A percentile compares a stretch with the other conserved stretches of the same genome.
These are phyloP conservation scores for Closterium sp. DNA, from an alignment of 139 green algal species.

Conservation along the genomic window DNA sequence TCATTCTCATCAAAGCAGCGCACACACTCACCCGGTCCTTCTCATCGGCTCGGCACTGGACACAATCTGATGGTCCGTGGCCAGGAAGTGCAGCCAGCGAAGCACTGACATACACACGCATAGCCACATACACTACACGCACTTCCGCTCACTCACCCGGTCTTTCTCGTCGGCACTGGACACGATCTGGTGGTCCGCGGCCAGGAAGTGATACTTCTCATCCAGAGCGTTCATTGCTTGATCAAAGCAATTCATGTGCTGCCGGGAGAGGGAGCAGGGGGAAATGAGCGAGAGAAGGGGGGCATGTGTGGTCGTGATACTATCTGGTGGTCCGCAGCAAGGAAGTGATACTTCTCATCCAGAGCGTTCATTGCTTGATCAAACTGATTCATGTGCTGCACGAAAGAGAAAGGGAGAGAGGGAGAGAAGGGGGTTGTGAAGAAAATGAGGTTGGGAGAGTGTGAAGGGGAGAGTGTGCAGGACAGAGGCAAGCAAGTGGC, in stretches of 20 bases:
- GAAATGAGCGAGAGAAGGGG: not conserved
- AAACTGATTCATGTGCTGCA: slow-evolving; percentile 46
- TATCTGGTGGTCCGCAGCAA: not conserved
- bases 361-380: slow-evolving; percentile 46
- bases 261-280: not conserved
- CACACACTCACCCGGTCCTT: slow-evolving; percentile 58
- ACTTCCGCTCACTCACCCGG: too few species aligned
- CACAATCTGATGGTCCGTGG: too few species aligned
- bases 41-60: slow-evolving; percentile 58
- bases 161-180: slow-evolving; percentile 71
- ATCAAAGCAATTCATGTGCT: slow-evolving; percentile 49
- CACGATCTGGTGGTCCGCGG: slow-evolving; percentile 67
- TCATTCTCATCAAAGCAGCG: not conserved
- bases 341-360: slow-evolving; percentile 21
- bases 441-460: not conserved
- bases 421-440: not conserved
- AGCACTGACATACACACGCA: too few species aligned
- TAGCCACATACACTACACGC: too few species aligned
- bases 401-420: not conserved
- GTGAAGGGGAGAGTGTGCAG: not conserved
- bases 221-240: slow-evolving; percentile 49
- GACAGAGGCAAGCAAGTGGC: slow-evolving; percentile 40
- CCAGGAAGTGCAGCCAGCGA: too few species aligned
- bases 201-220: slow-evolving; percentile 43
- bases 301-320: too few species aligned